Evolutionary conservation across 2,329 filamentous ascomycete genomes (phyloP).

Genomic region (Didymella glomerata): DNA sequence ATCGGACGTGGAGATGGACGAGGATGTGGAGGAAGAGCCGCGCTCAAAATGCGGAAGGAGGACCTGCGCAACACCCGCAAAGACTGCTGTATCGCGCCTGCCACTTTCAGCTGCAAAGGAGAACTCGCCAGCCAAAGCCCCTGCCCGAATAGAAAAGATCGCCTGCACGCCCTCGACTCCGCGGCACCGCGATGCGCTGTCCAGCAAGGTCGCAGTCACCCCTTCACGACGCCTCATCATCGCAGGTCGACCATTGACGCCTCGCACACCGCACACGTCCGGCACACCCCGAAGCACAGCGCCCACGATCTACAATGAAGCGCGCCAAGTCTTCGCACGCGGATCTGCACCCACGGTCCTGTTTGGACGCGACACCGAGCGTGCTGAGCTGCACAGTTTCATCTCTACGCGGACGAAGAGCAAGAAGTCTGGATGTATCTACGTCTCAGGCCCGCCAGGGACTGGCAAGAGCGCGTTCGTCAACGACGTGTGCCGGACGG

Average conservation of each 20-base stretch:
- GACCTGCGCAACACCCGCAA: conserved; percentile 54
- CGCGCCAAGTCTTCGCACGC: conserved; percentile 85
- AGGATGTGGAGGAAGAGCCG: conserved; percentile 45
- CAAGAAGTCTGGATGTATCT: conserved; percentile 79
- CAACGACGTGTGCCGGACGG: conserved; percentile 74
- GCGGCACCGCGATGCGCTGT: conserved; percentile 80
- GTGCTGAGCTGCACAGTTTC: conserved; percentile 72
- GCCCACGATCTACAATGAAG: conserved; percentile 84
- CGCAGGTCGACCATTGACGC: conserved; percentile 76
- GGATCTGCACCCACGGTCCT: conserved; percentile 77
- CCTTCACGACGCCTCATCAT: conserved; percentile 86
- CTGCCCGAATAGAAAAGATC: conserved; percentile 57
- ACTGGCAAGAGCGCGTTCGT: conserved; percentile 97
- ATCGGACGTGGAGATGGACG: conserved; percentile 55
- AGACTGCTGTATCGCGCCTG: conserved; percentile 55
- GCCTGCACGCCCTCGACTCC: conserved; percentile 71
- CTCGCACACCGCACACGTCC: conserved; percentile 79
- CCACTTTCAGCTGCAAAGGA: conserved; percentile 57
- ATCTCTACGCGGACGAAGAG: conserved; percentile 69
- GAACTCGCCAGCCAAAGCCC: conserved; percentile 58
- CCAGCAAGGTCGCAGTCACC: conserved; percentile 74
- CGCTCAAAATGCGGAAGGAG: conserved; percentile 48
- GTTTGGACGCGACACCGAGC: conserved; percentile 77
- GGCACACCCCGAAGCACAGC: conserved; percentile 70
- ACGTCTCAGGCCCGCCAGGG: conserved; percentile 93